Base-by-base conservation (phyloP, 768 basidiomycete species). In the Leccinellum luteum region DNA sequence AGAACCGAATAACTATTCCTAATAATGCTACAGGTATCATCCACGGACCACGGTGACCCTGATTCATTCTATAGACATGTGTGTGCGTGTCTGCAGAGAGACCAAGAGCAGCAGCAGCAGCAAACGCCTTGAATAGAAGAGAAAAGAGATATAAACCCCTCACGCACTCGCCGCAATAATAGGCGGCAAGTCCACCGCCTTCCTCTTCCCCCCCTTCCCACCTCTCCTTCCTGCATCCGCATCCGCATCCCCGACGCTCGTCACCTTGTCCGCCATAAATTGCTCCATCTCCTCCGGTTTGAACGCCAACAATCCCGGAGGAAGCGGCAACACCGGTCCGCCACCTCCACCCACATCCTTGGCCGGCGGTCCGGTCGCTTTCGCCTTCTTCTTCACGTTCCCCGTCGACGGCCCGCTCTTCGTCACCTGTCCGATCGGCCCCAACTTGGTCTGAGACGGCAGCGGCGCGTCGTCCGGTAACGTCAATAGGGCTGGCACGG, bases 401-500 rank as follows among this genome's bases (percentile, higher is more conserved):
- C 75, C 75, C 2, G 78, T 65, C 17, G 78, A 70, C 0, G 77
- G 64, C 2, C 77, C 78, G 1, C 78, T 75, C 66, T 84, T 82
- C 66, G 85, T 64, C 58, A 92, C 82, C 69, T 92, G 89, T 7
- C 91, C 91, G 17, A 92, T 73, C 0, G 91, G 92, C 0, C 90
- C 89, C 64, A 92, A 82, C 76, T 89, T 92, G 47, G 80, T 74
- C 62, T 90, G 89, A 3, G 76, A 68, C 12, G 81, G 65, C 34
- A 74, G 74, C 0, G 88, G 85, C 2, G 72, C 34, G 63, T 93
- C 91, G 76, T 93, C 91, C 9, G 80, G 78, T 4, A 92, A 76
- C 4, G 77, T 68, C 15, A 82, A 55, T 21, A 65, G 19, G 8
- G 64, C 56, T 43, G 61, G n/a, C 19, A 45, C 35, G 10, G 38